These are phyloP conservation scores for Auriscalpium vulgare DNA, from an alignment of 768 basidiomycete genomes.

Conservation along the genomic window DNA sequence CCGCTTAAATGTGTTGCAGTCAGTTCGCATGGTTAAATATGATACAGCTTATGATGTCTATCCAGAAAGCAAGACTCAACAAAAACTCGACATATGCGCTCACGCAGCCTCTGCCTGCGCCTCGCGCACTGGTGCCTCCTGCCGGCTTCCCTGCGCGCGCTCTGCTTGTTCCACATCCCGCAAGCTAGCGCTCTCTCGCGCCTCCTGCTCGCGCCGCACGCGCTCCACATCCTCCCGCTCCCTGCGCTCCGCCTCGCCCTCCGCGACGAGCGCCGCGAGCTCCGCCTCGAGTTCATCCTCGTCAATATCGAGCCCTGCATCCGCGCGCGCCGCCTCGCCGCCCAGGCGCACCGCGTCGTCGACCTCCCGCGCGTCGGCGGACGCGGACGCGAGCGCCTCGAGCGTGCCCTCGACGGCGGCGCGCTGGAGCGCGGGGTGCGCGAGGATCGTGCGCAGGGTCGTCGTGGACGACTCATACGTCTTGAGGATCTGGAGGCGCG, in stretches of 20 bases:
- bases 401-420: conserved; percentile 79
- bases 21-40: too few species aligned
- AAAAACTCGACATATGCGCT: too few species aligned
- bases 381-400: conserved; percentile 79
- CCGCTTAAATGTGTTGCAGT: too few species aligned
- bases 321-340: conserved; percentile 41
- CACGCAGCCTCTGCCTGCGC: background rate
- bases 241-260: conserved; percentile 29
- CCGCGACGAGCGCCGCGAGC: conserved; percentile 45
- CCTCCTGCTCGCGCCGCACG: conserved; percentile 2
- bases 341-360: conserved; percentile 70
- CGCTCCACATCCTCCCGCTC: conserved; percentile 9
- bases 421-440: conserved; percentile 74
- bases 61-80: too few species aligned
- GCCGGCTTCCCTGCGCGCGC: background rate
- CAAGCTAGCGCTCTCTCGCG: conserved; percentile 1
- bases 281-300: conserved; percentile 61
- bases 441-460: conserved; percentile 67
- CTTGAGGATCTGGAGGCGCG: conserved; percentile 60
- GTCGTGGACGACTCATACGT: conserved; percentile 77
- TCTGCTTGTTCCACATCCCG: background rate
- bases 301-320: conserved; percentile 36
- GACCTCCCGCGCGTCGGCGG: conserved; percentile 75
- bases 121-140: background rate
- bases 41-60: too few species aligned